Conservation (phyloP, 768 basidiomycete genomes). For the Boletus huronensis region DNA sequence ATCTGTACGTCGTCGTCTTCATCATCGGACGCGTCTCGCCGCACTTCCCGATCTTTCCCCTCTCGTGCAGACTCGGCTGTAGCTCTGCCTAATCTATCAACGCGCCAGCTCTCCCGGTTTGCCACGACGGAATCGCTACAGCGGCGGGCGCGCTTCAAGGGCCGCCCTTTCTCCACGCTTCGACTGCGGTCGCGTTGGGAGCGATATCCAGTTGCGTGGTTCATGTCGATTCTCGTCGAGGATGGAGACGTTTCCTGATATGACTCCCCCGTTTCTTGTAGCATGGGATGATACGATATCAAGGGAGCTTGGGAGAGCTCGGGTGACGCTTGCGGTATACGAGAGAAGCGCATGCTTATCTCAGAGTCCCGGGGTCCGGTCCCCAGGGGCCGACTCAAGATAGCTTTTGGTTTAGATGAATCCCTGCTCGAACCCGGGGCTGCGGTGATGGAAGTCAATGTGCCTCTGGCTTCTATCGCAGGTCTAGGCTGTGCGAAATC, state of each 20-base stretch:
- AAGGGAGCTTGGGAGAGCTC: neutral
- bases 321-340: conserved; percentile 3
- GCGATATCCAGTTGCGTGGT: conserved; percentile 2
- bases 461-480: neutral
- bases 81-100: conserved; percentile 14
- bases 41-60: neutral
- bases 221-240: conserved; percentile 1
- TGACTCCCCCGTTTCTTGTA: conserved; percentile 2
- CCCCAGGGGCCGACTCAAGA: neutral
- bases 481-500: conserved; percentile 16
- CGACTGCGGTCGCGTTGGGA: conserved; percentile 12
- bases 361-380: conserved; percentile 12
- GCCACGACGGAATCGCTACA: conserved; percentile 12
- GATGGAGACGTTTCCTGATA: conserved; percentile 12
- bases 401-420: neutral
- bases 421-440: conserved; percentile 2
- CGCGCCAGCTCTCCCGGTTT: conserved; percentile 1
- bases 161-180: conserved; percentile 27
- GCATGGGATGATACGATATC: neutral
- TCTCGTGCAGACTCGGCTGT: conserved; percentile 6
- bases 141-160: conserved; percentile 26
- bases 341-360: conserved; percentile 16
- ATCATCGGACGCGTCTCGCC: neutral
- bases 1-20: neutral
- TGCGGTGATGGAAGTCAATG: conserved; percentile 5